Percentiles rank a stretch among this genome's conserved stretches.
Evolutionary conservation across 2,329 filamentous ascomycete genomes (phyloP).

Genomic region (Xylaria polymorpha): DNA sequence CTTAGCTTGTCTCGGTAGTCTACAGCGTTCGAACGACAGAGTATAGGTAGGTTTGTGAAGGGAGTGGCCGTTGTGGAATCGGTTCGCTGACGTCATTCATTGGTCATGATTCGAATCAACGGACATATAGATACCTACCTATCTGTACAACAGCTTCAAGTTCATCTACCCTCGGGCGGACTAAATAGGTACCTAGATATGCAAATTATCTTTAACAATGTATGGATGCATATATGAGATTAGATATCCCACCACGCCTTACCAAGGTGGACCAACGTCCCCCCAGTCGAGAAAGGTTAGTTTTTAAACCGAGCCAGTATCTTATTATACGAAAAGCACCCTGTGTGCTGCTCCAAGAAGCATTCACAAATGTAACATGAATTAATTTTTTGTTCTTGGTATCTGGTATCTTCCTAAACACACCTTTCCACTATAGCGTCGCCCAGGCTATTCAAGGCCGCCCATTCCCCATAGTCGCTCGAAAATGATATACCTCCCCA

Average conservation of each 20-base stretch:
- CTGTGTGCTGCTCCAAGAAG: neutral
- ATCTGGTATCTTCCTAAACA: conserved; percentile 36
- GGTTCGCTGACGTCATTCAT: conserved; percentile 30
- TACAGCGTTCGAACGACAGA: neutral
- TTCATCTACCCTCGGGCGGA: neutral
- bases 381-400: conserved; percentile 13
- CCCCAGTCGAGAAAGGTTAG: neutral
- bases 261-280: no score
- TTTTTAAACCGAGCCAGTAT: neutral
- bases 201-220: neutral
- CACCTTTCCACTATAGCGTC: conserved; percentile 16
- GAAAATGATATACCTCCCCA: conserved; percentile 15
- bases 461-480: conserved; percentile 7
- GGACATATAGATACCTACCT: neutral
- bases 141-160: neutral
- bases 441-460: neutral
- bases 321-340: neutral
- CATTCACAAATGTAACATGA: conserved; percentile 1
- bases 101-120: neutral
- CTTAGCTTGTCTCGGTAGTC: neutral
- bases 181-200: neutral
- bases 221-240: neutral
- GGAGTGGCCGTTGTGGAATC: neutral
- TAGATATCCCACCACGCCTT: no score
- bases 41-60: neutral